These are phyloP conservation scores for Rhynchosporium graminicola DNA, from an alignment of 2,329 filamentous ascomycete genomes.

Conservation along the genomic window DNA sequence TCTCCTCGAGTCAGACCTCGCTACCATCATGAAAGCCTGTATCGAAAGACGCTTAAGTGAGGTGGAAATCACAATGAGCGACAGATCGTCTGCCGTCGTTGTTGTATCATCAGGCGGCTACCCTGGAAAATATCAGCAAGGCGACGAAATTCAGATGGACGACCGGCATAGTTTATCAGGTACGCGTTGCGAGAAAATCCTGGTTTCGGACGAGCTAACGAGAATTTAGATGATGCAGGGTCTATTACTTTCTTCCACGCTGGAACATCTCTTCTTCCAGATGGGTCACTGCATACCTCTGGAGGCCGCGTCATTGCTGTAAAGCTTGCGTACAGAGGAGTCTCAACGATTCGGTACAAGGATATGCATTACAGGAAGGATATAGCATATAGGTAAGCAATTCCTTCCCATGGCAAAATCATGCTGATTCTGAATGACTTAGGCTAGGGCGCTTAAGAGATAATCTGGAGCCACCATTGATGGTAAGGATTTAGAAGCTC, in stretches of 20 bases:
- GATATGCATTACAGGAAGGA: background rate
- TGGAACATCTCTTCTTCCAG: constrained; percentile 82
- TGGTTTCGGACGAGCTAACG: background rate
- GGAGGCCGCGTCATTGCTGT: constrained; percentile 95
- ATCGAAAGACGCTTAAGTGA: constrained; percentile 71
- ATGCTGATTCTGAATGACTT: too few relatives aligned
- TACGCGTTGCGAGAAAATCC: too few relatives aligned
- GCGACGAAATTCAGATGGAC: constrained; percentile 39
- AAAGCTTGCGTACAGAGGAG: constrained; percentile 76
- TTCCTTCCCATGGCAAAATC: too few relatives aligned
- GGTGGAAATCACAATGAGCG: constrained; percentile 65
- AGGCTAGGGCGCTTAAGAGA: too few relatives aligned
- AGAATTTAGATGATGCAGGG: constrained; percentile 49
- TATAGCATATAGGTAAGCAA: background rate
- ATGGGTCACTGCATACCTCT: constrained; percentile 72
- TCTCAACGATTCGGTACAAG: background rate
- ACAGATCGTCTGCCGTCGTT: constrained; percentile 81
- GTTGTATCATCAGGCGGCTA: constrained; percentile 91
- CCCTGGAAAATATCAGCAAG: constrained; percentile 82
- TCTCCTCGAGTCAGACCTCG: constrained; percentile 81
- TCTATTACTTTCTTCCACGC: constrained; percentile 48
- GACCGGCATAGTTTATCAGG: background rate
- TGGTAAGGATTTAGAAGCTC: too few relatives aligned
- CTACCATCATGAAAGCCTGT: constrained; percentile 85
- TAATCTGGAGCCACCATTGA: too few relatives aligned